Evolutionary conservation across 306 rosid genomes (phyloP), one percentile per base, ranked within the genome.

Genomic region (Oemleria cerasiformis): DNA sequence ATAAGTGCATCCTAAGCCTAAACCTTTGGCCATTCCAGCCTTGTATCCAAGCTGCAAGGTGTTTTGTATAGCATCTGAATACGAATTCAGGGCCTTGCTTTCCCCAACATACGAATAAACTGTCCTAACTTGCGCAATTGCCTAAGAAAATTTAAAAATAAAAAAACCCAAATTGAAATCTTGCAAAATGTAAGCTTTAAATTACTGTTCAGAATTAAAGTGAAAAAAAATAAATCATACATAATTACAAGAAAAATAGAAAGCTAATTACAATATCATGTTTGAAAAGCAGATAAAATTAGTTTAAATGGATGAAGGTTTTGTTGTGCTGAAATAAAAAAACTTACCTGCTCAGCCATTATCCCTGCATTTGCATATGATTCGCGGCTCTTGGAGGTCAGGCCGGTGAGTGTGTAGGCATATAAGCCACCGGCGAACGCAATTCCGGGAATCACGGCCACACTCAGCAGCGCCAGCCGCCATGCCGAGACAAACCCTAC

Each of bases 401-500:
- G 92, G 67, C 99, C 99, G 0, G 97, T 91, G 77, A 95, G 96
- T 5, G 99, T 95, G 68, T 95, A 95, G 9, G 99, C 99, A 77
- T 95, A 95, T 74, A 95, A 86, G 17, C 99, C 97, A 7, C 99
- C 99, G 19, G 99, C 97, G 64, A 95, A 95, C 68, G 97, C 99
- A 48, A 95, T 95, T 38, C 99, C 99, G 0, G 99, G 99, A 76
- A 95, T 95, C 77, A 95, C 99, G 0, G 99, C 99, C 23, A 95
- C 91, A 80, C 99, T 95, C 9, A 95, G 80, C 75, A 95, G 91
- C 9, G 99, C 99, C 51, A 95, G 75, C 81, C 89, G 85, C 99
- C 99, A 95, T 71, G 99, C 99, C 45, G 97, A 91, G 51, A 95
- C 92, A 86, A 95, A 95, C 45, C 99, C 99, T 48, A 95, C 99